phyloP scores from a whole-genome alignment of 176 grass and related monocot species.

The Zizania latifolia region DNA sequence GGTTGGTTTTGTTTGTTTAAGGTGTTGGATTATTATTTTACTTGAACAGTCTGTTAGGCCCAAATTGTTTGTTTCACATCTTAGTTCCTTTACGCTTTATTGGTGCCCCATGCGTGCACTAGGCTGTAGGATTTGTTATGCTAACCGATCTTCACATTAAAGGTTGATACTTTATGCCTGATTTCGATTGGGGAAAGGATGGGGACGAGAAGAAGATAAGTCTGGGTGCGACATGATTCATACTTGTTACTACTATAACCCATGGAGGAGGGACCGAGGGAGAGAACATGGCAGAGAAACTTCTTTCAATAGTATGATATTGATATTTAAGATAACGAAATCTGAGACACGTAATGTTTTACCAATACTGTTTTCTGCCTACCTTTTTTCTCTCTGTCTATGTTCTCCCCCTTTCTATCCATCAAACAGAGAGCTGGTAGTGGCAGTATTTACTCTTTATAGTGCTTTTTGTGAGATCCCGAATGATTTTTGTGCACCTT shows the following conservation, averaged over 20 bases:
- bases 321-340: conserved; percentile 16
- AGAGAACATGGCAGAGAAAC: background rate
- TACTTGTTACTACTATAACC: conserved; percentile 19
- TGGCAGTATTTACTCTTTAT: background rate
- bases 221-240: background rate
- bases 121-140: conserved; percentile 40
- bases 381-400: background rate
- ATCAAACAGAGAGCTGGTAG: background rate
- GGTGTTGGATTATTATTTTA: background rate
- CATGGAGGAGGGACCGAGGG: conserved; percentile 4
- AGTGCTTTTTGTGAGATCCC: conserved; percentile 11
- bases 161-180: conserved; percentile 35
- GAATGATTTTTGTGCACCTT: background rate
- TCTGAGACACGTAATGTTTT: background rate
- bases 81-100: conserved; percentile 20
- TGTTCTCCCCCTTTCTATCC: background rate
- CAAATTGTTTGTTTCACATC: conserved; percentile 13
- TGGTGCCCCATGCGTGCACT: conserved; percentile 23
- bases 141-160: conserved; percentile 55
- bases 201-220: conserved; percentile 7
- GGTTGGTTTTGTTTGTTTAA: background rate
- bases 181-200: conserved; percentile 20
- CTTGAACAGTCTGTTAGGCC: background rate
- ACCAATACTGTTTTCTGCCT: background rate
- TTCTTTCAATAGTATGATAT: conserved; percentile 1